phyloP scores from a whole-genome alignment of 1,139 yeast genomes.

The Pichia sp. region DNA sequence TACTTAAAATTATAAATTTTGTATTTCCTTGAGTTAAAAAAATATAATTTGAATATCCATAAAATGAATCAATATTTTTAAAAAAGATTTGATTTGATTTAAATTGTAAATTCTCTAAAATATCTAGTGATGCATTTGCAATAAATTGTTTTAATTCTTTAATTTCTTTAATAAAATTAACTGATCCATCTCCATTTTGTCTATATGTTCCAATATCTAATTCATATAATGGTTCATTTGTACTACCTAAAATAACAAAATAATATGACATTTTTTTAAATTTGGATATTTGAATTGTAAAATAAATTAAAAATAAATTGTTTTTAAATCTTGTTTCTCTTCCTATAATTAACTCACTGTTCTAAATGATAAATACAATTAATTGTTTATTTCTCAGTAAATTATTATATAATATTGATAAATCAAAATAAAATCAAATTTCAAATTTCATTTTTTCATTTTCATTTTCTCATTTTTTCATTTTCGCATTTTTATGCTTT shows the following conservation, averaged over 20 bases:
- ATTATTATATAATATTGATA: too few relatives aligned
- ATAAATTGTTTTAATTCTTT: constrained; percentile 82
- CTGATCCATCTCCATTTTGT: constrained; percentile 54
- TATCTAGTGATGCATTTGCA: constrained; percentile 79
- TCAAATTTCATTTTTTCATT: too few relatives aligned
- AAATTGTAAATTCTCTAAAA: constrained; percentile 89
- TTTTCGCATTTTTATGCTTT: too few relatives aligned
- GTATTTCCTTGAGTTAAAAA: constrained; percentile 85
- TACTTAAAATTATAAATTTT: constrained; percentile 56
- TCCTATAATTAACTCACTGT: too few relatives aligned
- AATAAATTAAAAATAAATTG: too few relatives aligned
- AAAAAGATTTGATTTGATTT: constrained; percentile 55
- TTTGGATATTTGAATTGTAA: too few relatives aligned
- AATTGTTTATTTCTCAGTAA: too few relatives aligned
- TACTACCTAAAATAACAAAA: constrained; percentile 81
- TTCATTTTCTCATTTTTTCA: too few relatives aligned
- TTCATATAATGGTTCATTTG: constrained; percentile 82
- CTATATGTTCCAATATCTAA: constrained; percentile 77
- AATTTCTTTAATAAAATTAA: constrained; percentile 63
- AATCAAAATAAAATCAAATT: too few relatives aligned
- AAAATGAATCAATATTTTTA: constrained; percentile 79
- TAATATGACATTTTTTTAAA: constrained; percentile 51
- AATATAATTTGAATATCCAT: constrained; percentile 73
- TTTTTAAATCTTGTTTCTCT: too few relatives aligned
- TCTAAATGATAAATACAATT: too few relatives aligned